Base-by-base conservation (phyloP, 352 stramenopile genomes). In the Sclerospora graminicola region DNA sequence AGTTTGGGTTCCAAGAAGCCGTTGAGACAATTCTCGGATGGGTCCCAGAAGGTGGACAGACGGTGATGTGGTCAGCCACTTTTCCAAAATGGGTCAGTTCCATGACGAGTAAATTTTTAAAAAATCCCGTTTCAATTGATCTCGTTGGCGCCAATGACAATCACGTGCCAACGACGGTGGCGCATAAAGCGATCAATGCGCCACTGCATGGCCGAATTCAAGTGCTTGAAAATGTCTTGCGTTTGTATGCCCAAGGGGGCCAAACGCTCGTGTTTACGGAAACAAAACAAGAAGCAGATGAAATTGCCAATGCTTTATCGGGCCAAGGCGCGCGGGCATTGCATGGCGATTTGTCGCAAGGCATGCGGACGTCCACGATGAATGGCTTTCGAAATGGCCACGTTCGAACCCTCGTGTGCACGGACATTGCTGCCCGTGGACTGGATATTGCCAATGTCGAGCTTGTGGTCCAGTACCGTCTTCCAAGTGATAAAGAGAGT, bases 1-100 rank as follows among this genome's bases (percentile, higher is more conserved):
- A 97, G 71, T 98, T 98, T 73, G 95, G 95, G 26, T 99, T 99
- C 66, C 89, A 97, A 39, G 95, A 99, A 38, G 92, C 97, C 26
- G 91, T 98, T 13, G 92, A 98, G 74, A 82, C 83, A 9, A 97
- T 99, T 53, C 72, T 98, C 35, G 66, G 61, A 23, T 81, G 69
- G 62, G 79, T 91, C 27, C 82, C 76, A 1, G 53, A 74, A 4
- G 67, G 72, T 11, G 57, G 66, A 35, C 94, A 98, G 66, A 94
- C 83, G 27, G 72, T 99, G 21, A 84, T 99, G 54, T 98, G 97
- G 72, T 97, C 88, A 18, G 95, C 95, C 18, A 99, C 95, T 0
- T 94, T 97, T 46, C 94, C 94, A 15, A 81, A 86, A 49, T 98
- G 94, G 94, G 93, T 99, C 15, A 92, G 76, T 51, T 46, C 83